A percentile compares a stretch with the other conserved stretches of the same genome.
These are phyloP conservation scores for Colletotrichum sansevieriae DNA, from an alignment of 2,329 filamentous ascomycete species.

Conservation along the genomic window DNA sequence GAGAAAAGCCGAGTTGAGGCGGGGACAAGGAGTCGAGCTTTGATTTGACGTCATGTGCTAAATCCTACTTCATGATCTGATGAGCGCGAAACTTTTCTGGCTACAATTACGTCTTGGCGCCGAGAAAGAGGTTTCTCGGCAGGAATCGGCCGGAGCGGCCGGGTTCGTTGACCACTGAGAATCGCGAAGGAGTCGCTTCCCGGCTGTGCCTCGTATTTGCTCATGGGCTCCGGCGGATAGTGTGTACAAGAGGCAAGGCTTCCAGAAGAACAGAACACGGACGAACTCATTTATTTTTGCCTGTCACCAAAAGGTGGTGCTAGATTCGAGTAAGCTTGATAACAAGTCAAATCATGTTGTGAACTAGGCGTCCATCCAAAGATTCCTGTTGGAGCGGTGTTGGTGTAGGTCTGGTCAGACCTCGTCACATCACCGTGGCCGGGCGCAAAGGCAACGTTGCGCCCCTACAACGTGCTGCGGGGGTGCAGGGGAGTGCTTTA, in stretches of 20 bases:
- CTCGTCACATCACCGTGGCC: not conserved
- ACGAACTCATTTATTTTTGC: not conserved
- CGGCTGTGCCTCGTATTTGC: constrained; percentile 20
- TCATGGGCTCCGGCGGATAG: not conserved
- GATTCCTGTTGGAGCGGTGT: not conserved
- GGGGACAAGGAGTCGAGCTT: not conserved
- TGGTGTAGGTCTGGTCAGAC: not conserved
- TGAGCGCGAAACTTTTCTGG: not conserved
- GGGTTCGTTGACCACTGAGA: not conserved
- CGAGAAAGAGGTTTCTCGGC: not conserved
- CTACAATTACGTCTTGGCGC: not conserved
- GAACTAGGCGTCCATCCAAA: not conserved
- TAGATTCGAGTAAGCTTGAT: not conserved
- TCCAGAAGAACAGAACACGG: not conserved
- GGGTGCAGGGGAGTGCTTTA: not conserved
- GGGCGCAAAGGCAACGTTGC: not conserved
- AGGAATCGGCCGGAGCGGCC: not conserved
- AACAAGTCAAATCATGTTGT: not conserved
- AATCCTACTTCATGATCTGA: constrained; percentile 1
- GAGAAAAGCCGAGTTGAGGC: not conserved
- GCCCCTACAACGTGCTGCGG: too few relatives aligned
- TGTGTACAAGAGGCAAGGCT: not conserved
- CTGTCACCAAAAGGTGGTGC: not conserved
- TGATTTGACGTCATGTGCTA: constrained; percentile 18
- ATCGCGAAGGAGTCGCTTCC: constrained; percentile 13